Percentiles rank a stretch among this genome's conserved stretches.
Conservation (phyloP, 148 eudicot genomes). For the Silene conica region DNA sequence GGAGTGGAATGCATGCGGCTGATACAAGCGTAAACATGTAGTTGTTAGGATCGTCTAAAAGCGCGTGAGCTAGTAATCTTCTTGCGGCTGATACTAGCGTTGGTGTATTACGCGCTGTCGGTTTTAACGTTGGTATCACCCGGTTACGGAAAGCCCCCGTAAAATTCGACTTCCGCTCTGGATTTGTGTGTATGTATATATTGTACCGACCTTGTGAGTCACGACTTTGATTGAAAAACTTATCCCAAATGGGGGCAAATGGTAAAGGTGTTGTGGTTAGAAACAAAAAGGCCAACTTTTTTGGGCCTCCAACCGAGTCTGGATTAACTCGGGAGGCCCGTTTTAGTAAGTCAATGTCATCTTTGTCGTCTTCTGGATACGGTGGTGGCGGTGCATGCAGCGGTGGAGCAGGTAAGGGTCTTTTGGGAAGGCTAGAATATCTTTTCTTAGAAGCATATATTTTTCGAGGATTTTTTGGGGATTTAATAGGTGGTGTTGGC, state of each 20-base stretch:
- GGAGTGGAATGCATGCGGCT: conserved; percentile 67
- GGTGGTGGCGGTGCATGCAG: no score
- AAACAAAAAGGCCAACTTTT: conserved; percentile 76
- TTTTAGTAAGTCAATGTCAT: conserved; percentile 37
- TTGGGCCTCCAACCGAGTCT: conserved; percentile 18
- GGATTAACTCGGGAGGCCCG: conserved; percentile 43
- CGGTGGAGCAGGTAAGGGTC: background rate
- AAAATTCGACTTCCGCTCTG: conserved; percentile 22
- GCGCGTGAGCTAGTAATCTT: conserved; percentile 62
- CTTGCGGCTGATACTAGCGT: conserved; percentile 69
- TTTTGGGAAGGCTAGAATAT: background rate
- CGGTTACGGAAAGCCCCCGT: conserved; percentile 51
- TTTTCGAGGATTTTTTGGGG: background rate
- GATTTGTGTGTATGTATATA: conserved; percentile 47
- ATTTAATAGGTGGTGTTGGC: no score
- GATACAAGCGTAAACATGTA: conserved; percentile 75
- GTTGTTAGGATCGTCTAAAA: conserved; percentile 59
- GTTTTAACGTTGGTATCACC: conserved; percentile 53
- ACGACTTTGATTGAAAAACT: conserved; percentile 41
- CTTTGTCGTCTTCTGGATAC: conserved; percentile 21
- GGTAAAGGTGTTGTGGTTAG: conserved; percentile 67
- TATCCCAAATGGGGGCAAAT: conserved; percentile 70
- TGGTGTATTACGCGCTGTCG: conserved; percentile 69
- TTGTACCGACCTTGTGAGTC: conserved; percentile 31
- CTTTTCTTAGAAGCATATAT: no score